Evolutionary conservation across 2,329 filamentous ascomycete genomes (phyloP), one percentile per base, ranked within the genome.

Genomic region (Cryphonectria parasitica): DNA sequence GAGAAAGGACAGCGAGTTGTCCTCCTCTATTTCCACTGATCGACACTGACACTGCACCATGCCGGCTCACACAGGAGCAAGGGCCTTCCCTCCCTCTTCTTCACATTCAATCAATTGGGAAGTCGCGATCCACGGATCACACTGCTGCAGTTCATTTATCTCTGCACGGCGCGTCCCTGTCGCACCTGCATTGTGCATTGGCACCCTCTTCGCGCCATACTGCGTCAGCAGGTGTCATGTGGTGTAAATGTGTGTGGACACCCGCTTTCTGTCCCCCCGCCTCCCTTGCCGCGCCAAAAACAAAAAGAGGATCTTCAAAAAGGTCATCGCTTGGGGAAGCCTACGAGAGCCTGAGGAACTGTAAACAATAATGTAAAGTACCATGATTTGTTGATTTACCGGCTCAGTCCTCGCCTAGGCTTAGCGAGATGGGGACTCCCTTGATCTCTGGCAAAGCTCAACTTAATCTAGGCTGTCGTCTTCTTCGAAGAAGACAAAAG

Each of bases 181-280:
- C 43, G 19, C 31, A 28, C 45, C 45, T 36, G 64, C 64, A 56
- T 66, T 19, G 5, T 7, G 45, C 39, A 56, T 3, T 28, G 31
- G 54, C 54, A 58, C 25, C 28, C 7, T 15, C 31, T n/a, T 17
- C 8, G 31, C 31, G 58, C 34, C 56, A 36, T 60, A 10, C 31
- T 66, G 49, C 49, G 8, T 41, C 64, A 66, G 64, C 64, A 66
- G 36, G 49, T 41, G 52, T 52, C 41, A 31, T 66, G 64, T 58
- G 52, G 64, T 39, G 15, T 34, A 25, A 11, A 31, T 34, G 28
- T 65, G 43, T 31, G 58, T 17, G 22, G 56, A 31, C 41, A 19
- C n/a, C 10, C 15, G 34, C 34, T 34, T 34, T 34, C 34, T 34
- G 34, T 34, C 34, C 34, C 34, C 34, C 34, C 34, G 6, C 34